phyloP scores from a whole-genome alignment of 129 eudicot genomes.

The Tagetes patula region DNA sequence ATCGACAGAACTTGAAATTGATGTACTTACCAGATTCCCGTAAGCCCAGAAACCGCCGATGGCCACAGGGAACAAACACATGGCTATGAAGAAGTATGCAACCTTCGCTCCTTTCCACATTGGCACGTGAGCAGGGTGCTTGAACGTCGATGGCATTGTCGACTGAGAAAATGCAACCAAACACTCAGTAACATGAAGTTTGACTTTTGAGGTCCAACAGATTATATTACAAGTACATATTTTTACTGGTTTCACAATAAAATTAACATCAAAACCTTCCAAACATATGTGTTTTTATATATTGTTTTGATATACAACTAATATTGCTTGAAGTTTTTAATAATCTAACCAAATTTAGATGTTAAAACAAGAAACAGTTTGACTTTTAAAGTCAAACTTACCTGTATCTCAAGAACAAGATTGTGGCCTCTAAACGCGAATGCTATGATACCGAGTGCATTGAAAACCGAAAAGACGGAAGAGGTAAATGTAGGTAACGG shows the following conservation, averaged over 20 bases:
- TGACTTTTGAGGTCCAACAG: conserved; percentile 10
- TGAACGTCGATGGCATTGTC: conserved; percentile 91
- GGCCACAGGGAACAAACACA: conserved; percentile 86
- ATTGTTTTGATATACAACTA: neutral
- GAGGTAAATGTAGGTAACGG: conserved; percentile 57
- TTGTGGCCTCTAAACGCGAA: conserved; percentile 96
- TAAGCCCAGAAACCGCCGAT: conserved; percentile 99
- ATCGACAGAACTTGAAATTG: no score
- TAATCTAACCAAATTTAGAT: neutral
- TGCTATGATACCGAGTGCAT: conserved; percentile 92
- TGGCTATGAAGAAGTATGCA: conserved; percentile 76
- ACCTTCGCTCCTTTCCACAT: conserved; percentile 99
- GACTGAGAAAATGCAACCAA: conserved; percentile 44
- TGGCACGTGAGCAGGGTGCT: conserved; percentile 91
- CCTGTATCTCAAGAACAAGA: conserved; percentile 90
- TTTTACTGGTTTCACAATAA: neutral
- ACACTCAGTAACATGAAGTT: neutral
- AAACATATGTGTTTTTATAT: neutral
- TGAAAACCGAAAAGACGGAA: conserved; percentile 61
- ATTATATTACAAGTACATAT: neutral
- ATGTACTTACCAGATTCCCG: conserved; percentile 77
- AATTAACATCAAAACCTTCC: neutral
- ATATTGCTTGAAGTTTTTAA: neutral
- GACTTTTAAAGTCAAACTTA: conserved; percentile 24
- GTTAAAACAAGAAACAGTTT: neutral